Percentiles rank a stretch among this genome's conserved stretches.
phyloP scores from a whole-genome alignment of 768 basidiomycete genomes.

The Exidia glandulosa region DNA sequence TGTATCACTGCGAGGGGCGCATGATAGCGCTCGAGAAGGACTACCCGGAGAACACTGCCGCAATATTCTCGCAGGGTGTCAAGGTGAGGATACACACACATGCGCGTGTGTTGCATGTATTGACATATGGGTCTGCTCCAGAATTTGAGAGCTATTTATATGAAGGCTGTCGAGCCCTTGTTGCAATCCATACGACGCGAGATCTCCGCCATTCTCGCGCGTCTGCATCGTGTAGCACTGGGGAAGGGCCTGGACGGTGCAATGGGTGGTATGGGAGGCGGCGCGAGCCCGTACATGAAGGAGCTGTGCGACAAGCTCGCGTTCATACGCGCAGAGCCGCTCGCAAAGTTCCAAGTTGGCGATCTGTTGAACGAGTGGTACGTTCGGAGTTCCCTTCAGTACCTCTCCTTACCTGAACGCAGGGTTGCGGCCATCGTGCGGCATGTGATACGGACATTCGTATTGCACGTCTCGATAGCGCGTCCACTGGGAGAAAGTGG shows the following conservation, averaged over 20 bases:
- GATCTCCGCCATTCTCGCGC: slow-evolving; percentile 62
- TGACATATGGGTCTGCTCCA: neutral
- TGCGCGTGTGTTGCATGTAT: neutral
- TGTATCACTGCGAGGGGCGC: slow-evolving; percentile 67
- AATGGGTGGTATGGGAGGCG: slow-evolving; percentile 29
- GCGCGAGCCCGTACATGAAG: slow-evolving; percentile 80
- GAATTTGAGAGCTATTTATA: neutral
- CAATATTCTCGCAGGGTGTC: slow-evolving; percentile 43
- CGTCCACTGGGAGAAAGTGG: slow-evolving; percentile 86
- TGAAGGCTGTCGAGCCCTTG: slow-evolving; percentile 32
- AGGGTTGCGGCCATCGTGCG: slow-evolving; percentile 62
- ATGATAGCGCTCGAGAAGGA: slow-evolving; percentile 58
- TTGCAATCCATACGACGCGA: slow-evolving; percentile 68
- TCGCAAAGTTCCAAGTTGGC: slow-evolving; percentile 59
- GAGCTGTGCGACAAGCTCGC: slow-evolving; percentile 80
- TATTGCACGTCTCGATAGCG: slow-evolving; percentile 88
- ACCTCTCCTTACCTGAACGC: neutral
- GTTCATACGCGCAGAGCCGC: slow-evolving; percentile 69
- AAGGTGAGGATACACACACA: slow-evolving; percentile 28
- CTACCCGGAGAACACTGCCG: slow-evolving; percentile 48
- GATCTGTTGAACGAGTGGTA: slow-evolving; percentile 70
- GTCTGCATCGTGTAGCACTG: slow-evolving; percentile 80
- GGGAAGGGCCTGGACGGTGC: slow-evolving; percentile 57
- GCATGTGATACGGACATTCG: slow-evolving; percentile 74
- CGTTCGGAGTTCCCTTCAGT: slow-evolving; percentile 7